Base-by-base conservation (phyloP, 805 yeast species). In the Kluyveromyces nonfermentans region DNA sequence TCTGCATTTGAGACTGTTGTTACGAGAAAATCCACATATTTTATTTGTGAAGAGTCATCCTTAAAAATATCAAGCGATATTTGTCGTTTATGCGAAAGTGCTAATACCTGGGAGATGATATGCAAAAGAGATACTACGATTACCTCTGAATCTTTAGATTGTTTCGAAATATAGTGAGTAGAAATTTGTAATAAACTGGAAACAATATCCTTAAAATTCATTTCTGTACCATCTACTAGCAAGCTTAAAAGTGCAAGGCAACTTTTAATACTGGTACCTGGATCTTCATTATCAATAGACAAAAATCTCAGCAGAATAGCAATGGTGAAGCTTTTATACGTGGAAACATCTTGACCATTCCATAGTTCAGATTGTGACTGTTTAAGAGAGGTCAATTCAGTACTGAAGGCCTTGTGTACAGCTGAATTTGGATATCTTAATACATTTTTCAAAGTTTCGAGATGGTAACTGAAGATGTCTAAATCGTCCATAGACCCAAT, bases 361-460 rank as follows among this genome's bases (percentile, higher is more conserved):
- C 69, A 52, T 20, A 17, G 30, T 7, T 47, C 52, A 6, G 47
- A 49, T 6, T 49, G 17, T 8, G 17, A 14, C 2, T 56, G 46
- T 6, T 71, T 80, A 44, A 80, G 68, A 0, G 76, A 78, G 8
- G 80, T 78, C 39, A 80, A 58, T 48, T 84, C 89, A 21, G 73
- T 65, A 20, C 70, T 72, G 52, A 84, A 72, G 7, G 73, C 60
- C 7, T 74, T 75, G 32, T 71, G 55, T 25, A 80, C 57, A 4
- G 48, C 51, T 28, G 68, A 66, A 12, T 61, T 57, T 45, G 78
- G 73, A 7, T 75, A 65, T 5, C 59, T 60, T 22, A 86, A 57
- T 1, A 85, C 73, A 35, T 73, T 73, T 6, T 70, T 60, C 7
- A 88, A 53, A 0, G 75, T 68, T 16, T 70, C 69, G 37, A 84